phyloP scores from a whole-genome alignment of 352 stramenopile species.

The Pythium aphanidermatum region DNA sequence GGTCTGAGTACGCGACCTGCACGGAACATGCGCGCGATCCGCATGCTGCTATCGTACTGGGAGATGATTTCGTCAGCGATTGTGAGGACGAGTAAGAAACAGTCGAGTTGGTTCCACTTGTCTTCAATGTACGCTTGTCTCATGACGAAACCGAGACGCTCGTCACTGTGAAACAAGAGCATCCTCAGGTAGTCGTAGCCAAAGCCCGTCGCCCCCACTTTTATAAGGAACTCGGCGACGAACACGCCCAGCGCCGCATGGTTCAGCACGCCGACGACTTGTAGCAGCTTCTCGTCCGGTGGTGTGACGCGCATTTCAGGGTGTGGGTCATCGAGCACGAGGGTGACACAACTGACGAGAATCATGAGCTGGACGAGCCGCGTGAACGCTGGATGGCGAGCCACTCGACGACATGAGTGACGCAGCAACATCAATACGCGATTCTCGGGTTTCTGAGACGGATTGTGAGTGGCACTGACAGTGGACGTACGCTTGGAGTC shows the following conservation, averaged over 20 bases:
- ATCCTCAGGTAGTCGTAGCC: conserved; percentile 58
- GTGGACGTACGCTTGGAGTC: no score
- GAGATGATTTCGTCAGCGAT: conserved; percentile 53
- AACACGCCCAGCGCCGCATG: conserved; percentile 44
- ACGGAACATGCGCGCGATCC: conserved; percentile 51
- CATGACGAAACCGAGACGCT: conserved; percentile 51
- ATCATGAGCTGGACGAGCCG: conserved; percentile 66
- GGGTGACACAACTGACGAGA: conserved; percentile 55
- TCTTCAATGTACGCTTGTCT: conserved; percentile 75
- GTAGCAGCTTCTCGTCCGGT: conserved; percentile 25
- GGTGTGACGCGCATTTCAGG: conserved; percentile 45
- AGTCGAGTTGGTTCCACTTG: conserved; percentile 71
- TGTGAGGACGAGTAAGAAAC: conserved; percentile 47
- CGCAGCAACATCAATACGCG: no score
- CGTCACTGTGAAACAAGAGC: conserved; percentile 52
- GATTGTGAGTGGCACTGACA: no score
- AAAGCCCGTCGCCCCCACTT: conserved; percentile 48
- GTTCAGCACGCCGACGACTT: conserved; percentile 33
- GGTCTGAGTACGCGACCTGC: conserved; percentile 59
- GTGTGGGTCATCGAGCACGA: conserved; percentile 70
- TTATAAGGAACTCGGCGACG: conserved; percentile 52
- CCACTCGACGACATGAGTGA: conserved; percentile 23
- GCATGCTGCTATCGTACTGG: conserved; percentile 31
- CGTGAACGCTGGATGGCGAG: conserved; percentile 36
- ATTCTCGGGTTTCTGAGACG: no score